A percentile compares a stretch with the other conserved stretches of the same genome.
Evolutionary conservation across 2,329 filamentous ascomycete genomes (phyloP).

Genomic region (Calonectria leucothoes): DNA sequence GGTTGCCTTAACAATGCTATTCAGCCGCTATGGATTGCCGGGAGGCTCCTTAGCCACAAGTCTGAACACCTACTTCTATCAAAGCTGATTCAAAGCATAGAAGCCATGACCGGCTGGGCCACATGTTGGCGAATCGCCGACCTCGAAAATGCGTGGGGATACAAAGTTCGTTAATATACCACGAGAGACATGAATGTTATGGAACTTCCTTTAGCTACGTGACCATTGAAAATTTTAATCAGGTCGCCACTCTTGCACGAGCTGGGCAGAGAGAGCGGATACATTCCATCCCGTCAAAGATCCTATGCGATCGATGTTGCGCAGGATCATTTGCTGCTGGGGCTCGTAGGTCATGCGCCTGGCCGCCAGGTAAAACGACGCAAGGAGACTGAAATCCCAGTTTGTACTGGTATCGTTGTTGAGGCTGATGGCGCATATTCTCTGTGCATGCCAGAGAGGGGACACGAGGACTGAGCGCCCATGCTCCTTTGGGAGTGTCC

Average conservation of each 20-base stretch:
- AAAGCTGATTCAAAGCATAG: constrained; percentile 61
- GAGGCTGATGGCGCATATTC: constrained; percentile 61
- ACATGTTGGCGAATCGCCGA: constrained; percentile 65
- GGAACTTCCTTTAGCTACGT: neutral
- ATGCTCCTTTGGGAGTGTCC: constrained; percentile 49
- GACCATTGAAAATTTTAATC: constrained; percentile 21
- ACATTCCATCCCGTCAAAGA: constrained; percentile 56
- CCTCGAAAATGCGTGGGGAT: constrained; percentile 56
- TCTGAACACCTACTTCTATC: constrained; percentile 54
- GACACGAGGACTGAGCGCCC: constrained; percentile 51
- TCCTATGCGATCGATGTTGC: constrained; percentile 51
- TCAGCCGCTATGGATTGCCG: constrained; percentile 68
- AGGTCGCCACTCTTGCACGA: constrained; percentile 44
- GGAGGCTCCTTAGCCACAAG: constrained; percentile 63
- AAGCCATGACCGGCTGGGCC: constrained; percentile 64
- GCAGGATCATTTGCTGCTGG: constrained; percentile 57
- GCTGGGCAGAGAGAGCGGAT: constrained; percentile 36
- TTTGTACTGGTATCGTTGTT: constrained; percentile 57
- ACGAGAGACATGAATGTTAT: neutral
- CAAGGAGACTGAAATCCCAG: constrained; percentile 62
- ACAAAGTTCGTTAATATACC: constrained; percentile 42
- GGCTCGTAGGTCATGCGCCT: constrained; percentile 60
- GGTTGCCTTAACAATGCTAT: constrained; percentile 69
- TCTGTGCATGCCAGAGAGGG: constrained; percentile 60
- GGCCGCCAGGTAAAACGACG: constrained; percentile 58